These are phyloP conservation scores for Cercospora beticola DNA, from an alignment of 2,329 filamentous ascomycete species.

Conservation along the genomic window DNA sequence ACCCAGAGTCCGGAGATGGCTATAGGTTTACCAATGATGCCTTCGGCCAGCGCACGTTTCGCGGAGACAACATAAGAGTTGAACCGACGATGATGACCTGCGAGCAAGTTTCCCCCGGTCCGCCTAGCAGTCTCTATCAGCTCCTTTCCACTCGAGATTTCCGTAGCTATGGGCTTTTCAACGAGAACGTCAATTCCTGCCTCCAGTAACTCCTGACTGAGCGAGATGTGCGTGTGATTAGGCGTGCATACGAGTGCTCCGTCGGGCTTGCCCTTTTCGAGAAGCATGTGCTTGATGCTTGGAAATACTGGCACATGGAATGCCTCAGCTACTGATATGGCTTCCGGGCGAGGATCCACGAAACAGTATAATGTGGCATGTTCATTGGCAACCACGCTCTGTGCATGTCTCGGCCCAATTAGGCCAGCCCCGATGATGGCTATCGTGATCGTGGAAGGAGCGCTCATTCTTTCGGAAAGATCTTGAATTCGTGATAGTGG, in stretches of 20 bases:
- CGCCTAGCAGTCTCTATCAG: constrained; percentile 32
- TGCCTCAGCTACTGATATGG: constrained; percentile 38
- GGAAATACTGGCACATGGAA: constrained; percentile 44
- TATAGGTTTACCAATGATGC: constrained; percentile 49
- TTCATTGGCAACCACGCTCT: constrained; percentile 43
- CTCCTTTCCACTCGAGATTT: constrained; percentile 40
- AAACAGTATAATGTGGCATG: constrained; percentile 45
- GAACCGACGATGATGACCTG: constrained; percentile 61
- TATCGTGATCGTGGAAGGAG: constrained; percentile 31
- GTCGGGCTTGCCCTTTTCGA: constrained; percentile 46
- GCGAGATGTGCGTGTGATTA: constrained; percentile 57
- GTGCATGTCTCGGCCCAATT: constrained; percentile 53
- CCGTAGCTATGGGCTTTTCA: constrained; percentile 57
- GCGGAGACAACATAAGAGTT: constrained; percentile 56
- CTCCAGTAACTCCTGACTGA: constrained; percentile 51
- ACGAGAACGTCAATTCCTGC: constrained; percentile 55
- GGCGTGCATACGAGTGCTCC: constrained; percentile 61
- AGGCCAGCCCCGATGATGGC: constrained; percentile 51
- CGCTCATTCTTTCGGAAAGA: neutral
- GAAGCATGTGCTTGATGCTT: constrained; percentile 45
- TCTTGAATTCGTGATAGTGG: neutral
- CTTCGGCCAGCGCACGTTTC: constrained; percentile 46
- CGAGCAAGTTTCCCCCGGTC: constrained; percentile 44
- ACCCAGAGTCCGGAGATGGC: constrained; percentile 59
- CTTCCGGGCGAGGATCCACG: constrained; percentile 48